Evolutionary conservation across 2,329 filamentous ascomycete species (phyloP), one percentile per base, ranked within the genome.

Genomic region (Chalara sp.): DNA sequence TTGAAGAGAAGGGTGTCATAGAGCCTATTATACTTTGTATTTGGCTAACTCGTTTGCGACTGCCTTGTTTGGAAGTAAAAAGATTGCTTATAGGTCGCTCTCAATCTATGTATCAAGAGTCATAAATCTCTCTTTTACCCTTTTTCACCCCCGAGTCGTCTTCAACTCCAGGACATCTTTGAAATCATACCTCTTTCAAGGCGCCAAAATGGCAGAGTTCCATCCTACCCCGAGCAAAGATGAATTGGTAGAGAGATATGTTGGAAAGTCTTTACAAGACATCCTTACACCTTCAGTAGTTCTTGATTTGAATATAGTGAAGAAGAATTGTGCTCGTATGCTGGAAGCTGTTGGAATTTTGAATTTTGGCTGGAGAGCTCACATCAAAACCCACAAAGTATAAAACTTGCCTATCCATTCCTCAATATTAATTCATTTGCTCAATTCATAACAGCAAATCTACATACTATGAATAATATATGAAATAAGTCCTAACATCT

Each of bases 361-460:
- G 11, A 72, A 75, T 0, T 72, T 91, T 29, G 76, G 75, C 6
- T 92, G 89, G 72, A 74, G 88, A 52, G 83, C 85, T 1, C 88
- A 93, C 65, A 81, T 92, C 53, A 93, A 93, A 69, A 90, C 86
- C 28, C 88, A 93, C 67, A 93, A 93, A 72, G 85, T 84, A 67
- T 50, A 10, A 2, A 10, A 10, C 8, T 2, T 37, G 8, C 35
- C n/a, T n/a, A n/a, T 37, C n/a, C 4, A 37, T n/a, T 37, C n/a
- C 21, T 21, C 21, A 21, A 21, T 21, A 21, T 21, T 21, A 21
- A 21, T 21, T 21, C 2, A 21, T 3, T 21, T 21, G 3, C 3
- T 21, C 21, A 21, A 21, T 21, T 21, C 21, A 21, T 21, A 21
- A 21, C 21, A 21, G 21, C 21, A 21, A 21, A 21, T 39, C 3